Evolutionary conservation across 495 filamentous ascomycete genomes (phyloP).

Genomic region (Penicillium robsamsonii): DNA sequence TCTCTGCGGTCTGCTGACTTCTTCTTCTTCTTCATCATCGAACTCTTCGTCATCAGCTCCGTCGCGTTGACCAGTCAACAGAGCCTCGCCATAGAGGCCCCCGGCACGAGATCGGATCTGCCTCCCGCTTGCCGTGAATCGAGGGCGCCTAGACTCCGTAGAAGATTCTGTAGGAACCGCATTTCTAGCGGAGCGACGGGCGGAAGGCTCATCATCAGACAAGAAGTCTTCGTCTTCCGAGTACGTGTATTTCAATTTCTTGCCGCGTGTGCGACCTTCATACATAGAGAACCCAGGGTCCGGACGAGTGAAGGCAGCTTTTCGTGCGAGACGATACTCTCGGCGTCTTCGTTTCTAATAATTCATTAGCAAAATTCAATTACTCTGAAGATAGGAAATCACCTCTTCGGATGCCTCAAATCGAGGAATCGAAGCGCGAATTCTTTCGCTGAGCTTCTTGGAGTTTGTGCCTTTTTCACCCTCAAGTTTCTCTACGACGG

Average conservation of each 20-base stretch:
- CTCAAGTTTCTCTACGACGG: constrained; percentile 69
- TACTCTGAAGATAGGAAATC: constrained; percentile 23
- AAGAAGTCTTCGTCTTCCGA: constrained; percentile 84
- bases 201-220: constrained; percentile 63
- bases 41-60: constrained; percentile 28
- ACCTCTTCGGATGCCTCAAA: constrained; percentile 94
- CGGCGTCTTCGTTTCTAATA: constrained; percentile 82
- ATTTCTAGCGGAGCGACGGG: constrained; percentile 71
- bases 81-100: constrained; percentile 74
- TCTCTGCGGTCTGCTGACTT: constrained; percentile 31
- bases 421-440: constrained; percentile 78
- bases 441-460: constrained; percentile 70
- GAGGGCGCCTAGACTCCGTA: constrained; percentile 65
- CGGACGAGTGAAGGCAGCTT: constrained; percentile 82
- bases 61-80: constrained; percentile 54
- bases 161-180: constrained; percentile 66
- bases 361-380: constrained; percentile 29
- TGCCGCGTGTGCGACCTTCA: constrained; percentile 93
- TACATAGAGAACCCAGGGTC: constrained; percentile 90
- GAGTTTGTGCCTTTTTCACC: constrained; percentile 78
- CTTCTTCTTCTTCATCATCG: constrained; percentile 32
- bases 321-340: constrained; percentile 83
- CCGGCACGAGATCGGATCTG: constrained; percentile 75
- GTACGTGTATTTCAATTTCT: constrained; percentile 93
- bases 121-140: constrained; percentile 86